Conservation (phyloP, 129 eudicot species). For the Ambrosia trifida region DNA sequence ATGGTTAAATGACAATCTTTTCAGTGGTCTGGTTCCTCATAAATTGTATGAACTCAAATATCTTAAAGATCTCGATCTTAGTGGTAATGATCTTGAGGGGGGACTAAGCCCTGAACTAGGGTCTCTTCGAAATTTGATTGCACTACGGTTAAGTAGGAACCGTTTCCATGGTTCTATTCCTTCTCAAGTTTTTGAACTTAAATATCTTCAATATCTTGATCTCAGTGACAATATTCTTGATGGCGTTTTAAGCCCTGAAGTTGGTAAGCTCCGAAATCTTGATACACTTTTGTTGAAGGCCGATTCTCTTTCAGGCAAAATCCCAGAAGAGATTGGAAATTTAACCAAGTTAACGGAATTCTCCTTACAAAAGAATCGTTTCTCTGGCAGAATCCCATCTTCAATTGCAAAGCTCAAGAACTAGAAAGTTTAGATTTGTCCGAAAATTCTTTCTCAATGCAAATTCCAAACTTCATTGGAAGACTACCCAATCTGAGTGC, state of each 20-base stretch:
- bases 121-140: constrained; percentile 28
- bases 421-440: constrained; percentile 41
- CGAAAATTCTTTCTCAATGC: constrained; percentile 33
- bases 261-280: constrained; percentile 42
- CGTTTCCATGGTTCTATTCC: constrained; percentile 42
- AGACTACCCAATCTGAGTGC: constrained; percentile 36
- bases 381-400: constrained; percentile 41
- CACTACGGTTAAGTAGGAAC: constrained; percentile 30
- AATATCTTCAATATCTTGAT: constrained; percentile 37
- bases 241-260: constrained; percentile 39
- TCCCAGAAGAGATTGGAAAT: constrained; percentile 50
- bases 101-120: constrained; percentile 31
- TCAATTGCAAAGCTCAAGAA: constrained; percentile 38
- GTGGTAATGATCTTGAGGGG: no score
- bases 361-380: constrained; percentile 35
- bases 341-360: constrained; percentile 40
- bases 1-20: constrained; percentile 28
- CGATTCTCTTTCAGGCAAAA: constrained; percentile 36
- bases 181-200: constrained; percentile 30
- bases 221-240: constrained; percentile 37
- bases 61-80: constrained; percentile 12
- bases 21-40: constrained; percentile 38
- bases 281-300: constrained; percentile 30
- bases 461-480: constrained; percentile 48
- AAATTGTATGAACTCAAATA: constrained; percentile 31